Percentiles rank a stretch among this genome's conserved stretches.
These are phyloP conservation scores for Globisporangium middletonii DNA, from an alignment of 352 stramenopile genomes.

Conservation along the genomic window DNA sequence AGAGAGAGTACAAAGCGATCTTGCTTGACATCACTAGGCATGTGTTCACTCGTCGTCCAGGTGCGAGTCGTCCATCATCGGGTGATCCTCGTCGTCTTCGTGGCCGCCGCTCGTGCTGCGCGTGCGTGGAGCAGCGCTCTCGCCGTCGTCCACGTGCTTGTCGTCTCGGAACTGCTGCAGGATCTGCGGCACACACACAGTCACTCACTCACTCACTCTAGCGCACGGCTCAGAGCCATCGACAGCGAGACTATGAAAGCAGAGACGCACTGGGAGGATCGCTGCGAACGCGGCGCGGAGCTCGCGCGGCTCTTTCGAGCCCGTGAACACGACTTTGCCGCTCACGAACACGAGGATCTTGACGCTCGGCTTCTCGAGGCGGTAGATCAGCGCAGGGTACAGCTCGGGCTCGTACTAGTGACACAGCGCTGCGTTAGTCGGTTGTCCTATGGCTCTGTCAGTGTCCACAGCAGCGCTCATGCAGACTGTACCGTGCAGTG, in stretches of 20 bases:
- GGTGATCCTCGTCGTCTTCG: conserved; percentile 19
- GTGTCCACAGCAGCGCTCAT: neutral
- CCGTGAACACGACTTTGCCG: conserved; percentile 97
- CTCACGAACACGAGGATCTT: conserved; percentile 99
- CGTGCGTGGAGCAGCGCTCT: neutral
- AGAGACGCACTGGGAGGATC: conserved; percentile 58
- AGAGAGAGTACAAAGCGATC: neutral
- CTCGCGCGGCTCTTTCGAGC: conserved; percentile 83
- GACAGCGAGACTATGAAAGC: conserved; percentile 1
- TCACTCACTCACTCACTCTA: no score
- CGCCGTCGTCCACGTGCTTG: conserved; percentile 23
- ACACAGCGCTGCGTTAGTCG: neutral
- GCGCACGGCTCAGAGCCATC: neutral
- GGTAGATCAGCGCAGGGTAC: conserved; percentile 99
- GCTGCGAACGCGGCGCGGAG: conserved; percentile 78
- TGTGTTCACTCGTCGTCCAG: conserved; percentile 22
- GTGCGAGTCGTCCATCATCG: conserved; percentile 29
- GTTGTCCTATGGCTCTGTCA: neutral
- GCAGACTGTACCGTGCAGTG: conserved; percentile 50
- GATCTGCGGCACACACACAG: conserved; percentile 31
- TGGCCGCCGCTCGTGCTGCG: neutral
- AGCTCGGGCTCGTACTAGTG: conserved; percentile 97
- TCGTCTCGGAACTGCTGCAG: conserved; percentile 50
- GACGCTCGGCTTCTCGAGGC: conserved; percentile 93
- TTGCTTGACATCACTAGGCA: no score